Base-by-base conservation (phyloP, 352 stramenopile genomes). In the Phytophthora aleatoria region DNA sequence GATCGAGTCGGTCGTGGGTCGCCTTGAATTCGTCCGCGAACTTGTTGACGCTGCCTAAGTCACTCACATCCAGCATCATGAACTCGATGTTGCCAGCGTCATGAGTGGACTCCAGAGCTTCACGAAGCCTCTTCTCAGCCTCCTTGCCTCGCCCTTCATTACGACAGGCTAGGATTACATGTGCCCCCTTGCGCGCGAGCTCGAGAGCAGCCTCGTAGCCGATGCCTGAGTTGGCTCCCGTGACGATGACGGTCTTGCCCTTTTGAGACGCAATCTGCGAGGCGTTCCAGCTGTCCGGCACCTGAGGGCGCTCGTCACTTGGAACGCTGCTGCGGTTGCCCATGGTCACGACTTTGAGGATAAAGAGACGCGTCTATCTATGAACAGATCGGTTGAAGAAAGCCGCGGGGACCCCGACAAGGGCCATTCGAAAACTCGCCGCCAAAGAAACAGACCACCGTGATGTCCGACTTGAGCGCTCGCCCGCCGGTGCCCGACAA, bases 31-130 rank as follows among this genome's bases (percentile, higher is more conserved):
- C 56, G n/a, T 71, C 51, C 2, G 62, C 50, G 42, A 91, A 91
- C 28, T 55, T 69, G 9, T 70, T 48, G 4, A 91, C 69, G 38
- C 73, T 88, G 36, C 45, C 43, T 2, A 88, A 49, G 20, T 76
- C 67, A 38, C 69, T 71, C 45, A 90, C 50, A 38, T 90, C 80
- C 16, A 91, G 49, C 50, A 68, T 62, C 54, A 75, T 66, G 57
- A 87, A 85, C 61, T 91, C 73, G 11, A 87, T 77, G 8, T 13
- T 50, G 0, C 71, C 74, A 7, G 70, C 48, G 3, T 54, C 54
- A 24, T 49, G 35, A 1, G 39, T 63, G 1, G 35, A 43, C 0
- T 27, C 42, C 3, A 80, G 30, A 12, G 52, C 31, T 24, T 67
- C 41, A 2, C 38, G 52, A 2, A 85, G 31, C 2, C 58, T 52